Evolutionary conservation across 345 rosid species (phyloP), one percentile per base, ranked within the genome.

Genomic region (Pistacia vera): DNA sequence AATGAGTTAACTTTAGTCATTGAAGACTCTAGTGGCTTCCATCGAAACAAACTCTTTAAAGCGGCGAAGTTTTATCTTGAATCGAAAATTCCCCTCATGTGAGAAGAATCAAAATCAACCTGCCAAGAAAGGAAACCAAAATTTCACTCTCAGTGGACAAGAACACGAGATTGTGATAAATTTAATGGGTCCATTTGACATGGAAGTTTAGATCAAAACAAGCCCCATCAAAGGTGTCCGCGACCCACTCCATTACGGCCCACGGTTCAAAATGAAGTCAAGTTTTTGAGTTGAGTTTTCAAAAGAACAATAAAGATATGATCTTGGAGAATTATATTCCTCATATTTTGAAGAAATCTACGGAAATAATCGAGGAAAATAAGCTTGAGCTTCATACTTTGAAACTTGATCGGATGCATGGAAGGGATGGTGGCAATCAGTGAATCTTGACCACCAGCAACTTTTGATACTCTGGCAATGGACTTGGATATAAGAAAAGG

Each of bases 21-120:
- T 7, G 79, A 84, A 44, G 87, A 73, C 10, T 81, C 70, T 17
- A 81, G 82, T 7, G 84, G 72, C 18, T 80, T 84, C 1, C 78
- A 71, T 66, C 67, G 69, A 2, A 86, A 82, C 83, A 68, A 52
- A 6, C 80, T 82, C 71, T 86, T 79, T 62, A 69, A 17, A 66
- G 82, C 90, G 0, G 83, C 82, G 4, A 63, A 79, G 56, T 58
- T 84, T 72, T 87, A 84, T 73, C 75, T 87, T 13, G 83, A 84
- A 65, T 77, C 87, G n/a, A 70, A 78, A 2, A 70, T 79, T 48
- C 86, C 0, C 81, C 85, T 4, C 1, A 71, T 17, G 20, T 78
- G 0, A 72, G 68, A 25, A 59, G 81, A 63, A 69, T 83, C 71
- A 77, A 75, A 59, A 52, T 74, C 44, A 65, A 58, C 22, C 4